These are phyloP conservation scores for Nicotiana tabacum DNA, from an alignment of 257 asterid genomes.

Conservation along the genomic window DNA sequence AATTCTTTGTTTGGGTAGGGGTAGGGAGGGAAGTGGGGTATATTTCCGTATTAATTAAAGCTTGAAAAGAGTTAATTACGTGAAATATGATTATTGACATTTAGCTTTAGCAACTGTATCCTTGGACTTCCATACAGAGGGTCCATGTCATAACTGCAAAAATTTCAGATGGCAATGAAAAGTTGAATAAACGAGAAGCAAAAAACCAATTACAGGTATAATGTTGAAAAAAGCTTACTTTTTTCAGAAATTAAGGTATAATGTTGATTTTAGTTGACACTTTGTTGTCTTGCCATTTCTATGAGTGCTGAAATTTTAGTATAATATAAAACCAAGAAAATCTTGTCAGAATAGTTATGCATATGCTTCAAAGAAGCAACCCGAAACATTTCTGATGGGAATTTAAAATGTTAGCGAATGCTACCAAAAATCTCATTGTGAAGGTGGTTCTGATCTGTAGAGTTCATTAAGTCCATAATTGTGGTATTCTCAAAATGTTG, in stretches of 20 bases:
- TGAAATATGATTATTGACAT: not conserved
- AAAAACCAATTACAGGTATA: not conserved
- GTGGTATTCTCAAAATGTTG: not conserved
- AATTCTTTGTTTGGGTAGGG: not conserved
- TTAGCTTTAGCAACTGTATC: not conserved
- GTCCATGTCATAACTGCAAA: constrained; percentile 1
- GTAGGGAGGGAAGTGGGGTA: not conserved
- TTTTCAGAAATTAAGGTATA: not conserved
- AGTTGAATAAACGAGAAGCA: not conserved
- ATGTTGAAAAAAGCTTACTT: not conserved
- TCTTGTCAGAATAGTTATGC: not conserved
- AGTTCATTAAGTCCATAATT: not conserved
- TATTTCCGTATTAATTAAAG: not conserved
- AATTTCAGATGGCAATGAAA: not conserved
- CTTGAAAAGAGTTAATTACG: not conserved
- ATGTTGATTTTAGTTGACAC: not conserved
- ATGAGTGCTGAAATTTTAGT: not conserved
- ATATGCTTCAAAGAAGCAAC: too few species aligned
- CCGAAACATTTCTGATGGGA: not conserved
- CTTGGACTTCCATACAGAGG: not conserved
- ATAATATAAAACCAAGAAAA: not conserved
- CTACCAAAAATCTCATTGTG: not conserved
- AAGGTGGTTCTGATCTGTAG: not conserved
- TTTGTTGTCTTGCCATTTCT: not conserved
- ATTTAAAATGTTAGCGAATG: not conserved